Percentiles rank a stretch among this genome's conserved stretches.
These are phyloP conservation scores for Thalia dealbata DNA, from an alignment of 176 grass and related monocot species.

Conservation along the genomic window DNA sequence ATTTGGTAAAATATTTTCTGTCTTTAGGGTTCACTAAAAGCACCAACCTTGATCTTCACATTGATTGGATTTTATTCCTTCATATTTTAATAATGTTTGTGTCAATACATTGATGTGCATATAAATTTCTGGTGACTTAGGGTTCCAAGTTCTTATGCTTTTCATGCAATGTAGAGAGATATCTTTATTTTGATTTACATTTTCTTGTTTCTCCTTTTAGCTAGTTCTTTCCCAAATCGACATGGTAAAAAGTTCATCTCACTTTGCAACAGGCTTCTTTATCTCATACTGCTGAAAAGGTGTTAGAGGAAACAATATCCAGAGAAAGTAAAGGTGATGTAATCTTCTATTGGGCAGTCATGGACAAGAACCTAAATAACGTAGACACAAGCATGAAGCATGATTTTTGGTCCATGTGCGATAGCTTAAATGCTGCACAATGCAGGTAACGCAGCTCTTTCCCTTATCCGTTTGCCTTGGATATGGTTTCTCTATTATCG, in stretches of 20 bases:
- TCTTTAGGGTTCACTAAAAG: no score
- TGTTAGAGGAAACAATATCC: constrained; percentile 45
- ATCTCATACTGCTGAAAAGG: constrained; percentile 65
- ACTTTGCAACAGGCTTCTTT: constrained; percentile 55
- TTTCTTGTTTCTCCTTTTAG: not conserved
- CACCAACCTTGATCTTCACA: no score
- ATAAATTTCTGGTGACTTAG: no score
- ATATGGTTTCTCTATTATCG: constrained; percentile 16
- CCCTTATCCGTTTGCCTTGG: not conserved
- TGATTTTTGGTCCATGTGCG: constrained; percentile 80
- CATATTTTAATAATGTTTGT: no score
- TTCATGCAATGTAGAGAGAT: no score
- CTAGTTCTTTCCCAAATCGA: not conserved
- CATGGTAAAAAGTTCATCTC: not conserved
- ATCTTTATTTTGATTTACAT: not conserved
- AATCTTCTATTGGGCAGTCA: constrained; percentile 69
- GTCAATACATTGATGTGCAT: no score
- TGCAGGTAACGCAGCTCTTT: constrained; percentile 50
- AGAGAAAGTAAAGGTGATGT: constrained; percentile 57
- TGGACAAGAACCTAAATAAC: constrained; percentile 34
- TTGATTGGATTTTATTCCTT: no score
- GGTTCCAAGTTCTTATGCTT: no score
- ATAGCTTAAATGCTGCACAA: constrained; percentile 62
- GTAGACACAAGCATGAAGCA: constrained; percentile 4
- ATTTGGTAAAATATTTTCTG: no score